Percentiles rank a stretch among this genome's conserved stretches.
Conservation (phyloP, 768 basidiomycete genomes). For the Strobilomyces dryophilus region DNA sequence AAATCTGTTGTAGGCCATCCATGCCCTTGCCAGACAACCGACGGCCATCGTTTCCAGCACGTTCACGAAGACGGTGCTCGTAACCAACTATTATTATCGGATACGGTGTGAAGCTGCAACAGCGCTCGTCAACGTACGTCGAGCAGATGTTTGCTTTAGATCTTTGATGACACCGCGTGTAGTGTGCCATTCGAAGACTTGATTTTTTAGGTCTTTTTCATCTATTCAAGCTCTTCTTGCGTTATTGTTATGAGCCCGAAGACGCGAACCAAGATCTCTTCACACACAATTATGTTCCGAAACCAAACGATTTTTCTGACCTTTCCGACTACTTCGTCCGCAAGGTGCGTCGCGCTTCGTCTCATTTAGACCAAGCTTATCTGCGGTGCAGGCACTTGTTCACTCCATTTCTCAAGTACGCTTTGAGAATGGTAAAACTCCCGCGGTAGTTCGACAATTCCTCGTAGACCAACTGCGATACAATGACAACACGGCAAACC, state of each 20-base stretch:
- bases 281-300: conserved; percentile 84
- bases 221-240: conserved; percentile 90
- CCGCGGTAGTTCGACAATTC: conserved; percentile 80
- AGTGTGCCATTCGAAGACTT: conserved; percentile 82
- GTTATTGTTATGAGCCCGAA: conserved; percentile 87
- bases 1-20: conserved; percentile 68
- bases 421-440: conserved; percentile 83
- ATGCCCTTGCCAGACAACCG: conserved; percentile 76
- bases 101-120: conserved; percentile 92
- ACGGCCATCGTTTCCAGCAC: conserved; percentile 86
- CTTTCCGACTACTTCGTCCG: conserved; percentile 91
- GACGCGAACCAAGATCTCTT: conserved; percentile 81
- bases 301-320: conserved; percentile 92
- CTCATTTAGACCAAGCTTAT: conserved; percentile 3
- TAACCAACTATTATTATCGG: conserved; percentile 93
- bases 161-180: conserved; percentile 11
- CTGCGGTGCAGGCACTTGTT: conserved; percentile 56
- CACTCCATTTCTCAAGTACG: conserved; percentile 83
- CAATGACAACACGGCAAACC: conserved; percentile 92
- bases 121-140: conserved; percentile 73
- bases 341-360: conserved; percentile 51
- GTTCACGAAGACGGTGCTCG: conserved; percentile 88
- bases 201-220: conserved; percentile 93
- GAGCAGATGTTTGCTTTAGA: conserved; percentile 1
- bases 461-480: conserved; percentile 90